Base-by-base conservation (phyloP, 345 rosid genomes). In the Leavenworthia alabamica region DNA sequence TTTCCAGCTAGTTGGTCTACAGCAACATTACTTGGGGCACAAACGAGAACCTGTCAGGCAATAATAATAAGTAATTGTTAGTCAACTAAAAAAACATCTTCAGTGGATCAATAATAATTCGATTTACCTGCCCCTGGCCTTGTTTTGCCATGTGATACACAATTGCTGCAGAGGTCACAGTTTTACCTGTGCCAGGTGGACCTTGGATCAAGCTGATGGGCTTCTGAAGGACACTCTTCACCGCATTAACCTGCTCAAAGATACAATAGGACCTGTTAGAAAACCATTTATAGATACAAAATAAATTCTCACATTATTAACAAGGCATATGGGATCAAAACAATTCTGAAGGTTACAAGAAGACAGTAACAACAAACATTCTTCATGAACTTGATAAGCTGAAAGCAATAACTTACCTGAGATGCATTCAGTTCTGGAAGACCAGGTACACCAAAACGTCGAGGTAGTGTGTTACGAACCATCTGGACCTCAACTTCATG, bases 91-190 rank as follows among this genome's bases (percentile, higher is more conserved):
- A 42, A 35, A 51, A 17, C 16, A 43, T 49, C 22, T 8, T 27
- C 28, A 51, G 45, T 29, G 22, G 50, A 45, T 27, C 23, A 20
- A 56, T 35, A 52, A 47, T 11, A 56, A 52, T 39, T 54, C 54
- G 47, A 14, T 73, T 45, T 60, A 68, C 99, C 81, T 94, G 99
- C 11, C 99, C 99, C 69, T 94, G 99, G 12, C 97, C 97, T 79
- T 94, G 99, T 73, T 90, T 94, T 61, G 97, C 93, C 99, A 94
- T 94, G 81, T 94, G 99, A 81, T 84, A 94, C 42, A 94, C 99
- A 81, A 94, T 90, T 60, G 97, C 97, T 7, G 99, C 97, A 45
- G 99, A 94, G 41, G 97, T 94, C 70, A 94, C 99, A 45, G 99
- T 94, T 84, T 94, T 94, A 40, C 99, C 99, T 16, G 99, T 90